Evolutionary conservation across 2,329 filamentous ascomycete species (phyloP), one percentile per base, ranked within the genome.

Genomic region (Elsinoe perseae): DNA sequence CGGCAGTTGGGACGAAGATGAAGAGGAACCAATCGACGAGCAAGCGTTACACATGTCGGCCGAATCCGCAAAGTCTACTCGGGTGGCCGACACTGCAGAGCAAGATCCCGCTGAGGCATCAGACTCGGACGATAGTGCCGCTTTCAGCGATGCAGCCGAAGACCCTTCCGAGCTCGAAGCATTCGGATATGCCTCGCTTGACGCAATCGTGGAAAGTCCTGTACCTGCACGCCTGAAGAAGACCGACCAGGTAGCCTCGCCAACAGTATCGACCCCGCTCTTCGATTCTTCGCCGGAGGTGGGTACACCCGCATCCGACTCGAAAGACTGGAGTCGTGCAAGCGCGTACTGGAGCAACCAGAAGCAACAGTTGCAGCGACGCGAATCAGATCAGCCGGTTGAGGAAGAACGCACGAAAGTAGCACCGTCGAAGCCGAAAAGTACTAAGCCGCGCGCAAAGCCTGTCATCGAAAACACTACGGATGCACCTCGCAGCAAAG

Each of bases 91-190:
- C n/a, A n/a, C n/a, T 38, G 56, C 52, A 3, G 56, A 59, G 20
- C 20, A 50, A 28, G 54, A 57, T 7, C 52, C 57, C 5, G 57
- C 57, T 12, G 58, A 61, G 8, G 60, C 58, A 16, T 60, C 59
- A 5, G 60, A 61, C 21, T 60, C 60, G 8, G 80, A 83, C 56
- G 72, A 72, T 12, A 74, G 72, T 50, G 84, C 80, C 59, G 77
- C 87, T 21, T 91, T 88, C 66, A 89, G 84, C 61, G 87, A 91
- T 69, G 87, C 87, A 1, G 85, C 85, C 55, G 87, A 91, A 69
- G 85, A 89, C 59, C 72, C 86, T 0, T 81, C 80, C 0, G 83
- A 88, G 12, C 65, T 77, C 3, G 83, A 86, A 36, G 79, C 78
- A 1, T 80, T 80, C 46, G 86, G 84, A 0, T 91, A 89, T 64